A percentile compares a stretch with the other conserved stretches of the same genome.
These are phyloP conservation scores for Aspergillus carlsbadensis DNA, from an alignment of 495 filamentous ascomycete species.

Conservation along the genomic window DNA sequence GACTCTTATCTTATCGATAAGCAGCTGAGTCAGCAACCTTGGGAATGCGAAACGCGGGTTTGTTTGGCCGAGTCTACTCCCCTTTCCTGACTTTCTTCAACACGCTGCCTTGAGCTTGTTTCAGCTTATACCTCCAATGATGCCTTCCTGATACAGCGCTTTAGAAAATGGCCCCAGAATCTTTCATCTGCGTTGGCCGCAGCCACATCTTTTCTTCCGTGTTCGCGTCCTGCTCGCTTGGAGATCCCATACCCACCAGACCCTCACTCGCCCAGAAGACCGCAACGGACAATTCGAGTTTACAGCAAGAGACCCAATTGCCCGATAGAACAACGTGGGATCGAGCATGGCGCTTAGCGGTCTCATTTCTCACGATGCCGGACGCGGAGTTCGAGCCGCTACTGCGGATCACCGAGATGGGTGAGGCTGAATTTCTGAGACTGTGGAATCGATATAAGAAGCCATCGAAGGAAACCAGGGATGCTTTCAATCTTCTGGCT, in stretches of 20 bases:
- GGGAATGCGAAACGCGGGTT: not conserved
- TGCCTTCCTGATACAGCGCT: constrained; percentile 7
- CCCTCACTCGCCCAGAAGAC: constrained; percentile 4
- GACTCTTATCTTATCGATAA: constrained; percentile 24
- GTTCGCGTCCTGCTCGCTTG: constrained; percentile 46
- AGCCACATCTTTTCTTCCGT: constrained; percentile 52
- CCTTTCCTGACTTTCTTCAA: not conserved
- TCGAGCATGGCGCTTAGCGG: constrained; percentile 67
- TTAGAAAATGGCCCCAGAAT: constrained; percentile 16
- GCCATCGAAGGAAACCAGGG: constrained; percentile 32
- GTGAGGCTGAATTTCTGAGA: constrained; percentile 30
- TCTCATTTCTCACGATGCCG: constrained; percentile 59
- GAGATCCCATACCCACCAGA: constrained; percentile 27
- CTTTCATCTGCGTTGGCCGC: constrained; percentile 32
- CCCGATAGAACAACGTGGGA: constrained; percentile 62
- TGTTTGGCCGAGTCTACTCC: not conserved
- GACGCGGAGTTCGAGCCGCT: constrained; percentile 31
- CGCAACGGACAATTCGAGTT: constrained; percentile 1
- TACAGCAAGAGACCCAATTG: constrained; percentile 2
- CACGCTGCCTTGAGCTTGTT: not conserved
- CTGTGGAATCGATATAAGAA: constrained; percentile 32
- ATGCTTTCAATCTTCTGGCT: constrained; percentile 43
- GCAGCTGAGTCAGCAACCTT: constrained; percentile 12
- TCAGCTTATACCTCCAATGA: not conserved
- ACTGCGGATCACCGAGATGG: constrained; percentile 22